Evolutionary conservation across 371 early-diverging fungal genomes (phyloP).

Genomic region (Furculomyces boomerangus): DNA sequence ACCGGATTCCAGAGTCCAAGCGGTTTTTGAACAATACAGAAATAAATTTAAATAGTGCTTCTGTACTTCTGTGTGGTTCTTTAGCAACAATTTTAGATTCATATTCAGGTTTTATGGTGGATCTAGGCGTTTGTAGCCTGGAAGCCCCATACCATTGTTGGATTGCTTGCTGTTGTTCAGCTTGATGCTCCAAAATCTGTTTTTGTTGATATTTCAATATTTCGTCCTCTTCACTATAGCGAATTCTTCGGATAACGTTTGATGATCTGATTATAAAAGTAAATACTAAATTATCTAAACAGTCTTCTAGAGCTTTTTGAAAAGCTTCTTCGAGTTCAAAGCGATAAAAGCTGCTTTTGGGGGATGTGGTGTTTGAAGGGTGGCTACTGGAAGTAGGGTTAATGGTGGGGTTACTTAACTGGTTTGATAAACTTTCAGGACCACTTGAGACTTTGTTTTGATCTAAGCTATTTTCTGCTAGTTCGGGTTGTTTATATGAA

Average conservation of each 20-base stretch:
- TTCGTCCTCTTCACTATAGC: slow-evolving; percentile 54
- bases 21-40: slow-evolving; percentile 48
- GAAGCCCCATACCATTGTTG: slow-evolving; percentile 11
- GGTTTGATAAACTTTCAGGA: background rate
- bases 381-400: background rate
- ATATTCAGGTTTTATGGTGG: background rate
- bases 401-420: background rate
- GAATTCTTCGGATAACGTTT: slow-evolving; percentile 35
- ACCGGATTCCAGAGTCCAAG: slow-evolving; percentile 51
- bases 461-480: too few species aligned
- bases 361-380: background rate
- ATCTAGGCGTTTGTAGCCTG: slow-evolving; percentile 10
- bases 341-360: background rate
- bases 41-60: slow-evolving; percentile 43
- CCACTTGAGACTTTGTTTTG: too few species aligned
- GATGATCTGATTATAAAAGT: slow-evolving; percentile 20
- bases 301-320: background rate
- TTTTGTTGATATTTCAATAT: slow-evolving; percentile 24
- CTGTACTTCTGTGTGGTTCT: slow-evolving; percentile 31
- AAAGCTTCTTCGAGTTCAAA: background rate
- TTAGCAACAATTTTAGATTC: background rate
- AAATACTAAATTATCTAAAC: background rate
- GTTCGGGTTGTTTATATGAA: slow-evolving; percentile 22
- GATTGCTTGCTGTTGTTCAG: slow-evolving; percentile 10
- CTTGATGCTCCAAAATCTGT: background rate